Percentiles rank a stretch among this genome's conserved stretches.
phyloP scores from a whole-genome alignment of 208 protist genomes.

The Trypanosoma caninum region DNA sequence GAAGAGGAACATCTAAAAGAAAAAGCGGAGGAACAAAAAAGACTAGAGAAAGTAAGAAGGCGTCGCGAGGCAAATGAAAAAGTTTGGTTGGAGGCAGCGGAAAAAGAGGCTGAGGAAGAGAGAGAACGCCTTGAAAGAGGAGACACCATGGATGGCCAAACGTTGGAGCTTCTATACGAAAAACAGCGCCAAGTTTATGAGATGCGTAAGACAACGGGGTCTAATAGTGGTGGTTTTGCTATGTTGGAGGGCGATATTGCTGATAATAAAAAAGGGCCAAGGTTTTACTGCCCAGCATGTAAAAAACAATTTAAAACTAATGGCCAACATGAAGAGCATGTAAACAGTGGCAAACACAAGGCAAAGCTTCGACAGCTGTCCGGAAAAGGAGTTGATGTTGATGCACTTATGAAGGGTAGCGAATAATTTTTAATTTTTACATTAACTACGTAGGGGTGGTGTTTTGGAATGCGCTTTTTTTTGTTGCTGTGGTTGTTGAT shows the following conservation, averaged over 20 bases:
- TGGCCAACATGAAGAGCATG: constrained; percentile 84
- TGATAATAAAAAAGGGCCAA: constrained; percentile 7
- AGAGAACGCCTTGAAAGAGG: constrained; percentile 61
- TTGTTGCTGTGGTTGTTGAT: constrained; percentile 14
- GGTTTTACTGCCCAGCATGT: constrained; percentile 76
- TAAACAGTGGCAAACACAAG: constrained; percentile 89
- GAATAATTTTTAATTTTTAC: constrained; percentile 11
- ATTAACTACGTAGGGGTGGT: constrained; percentile 2
- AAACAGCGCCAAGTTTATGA: constrained; percentile 69
- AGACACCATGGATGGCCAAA: constrained; percentile 70
- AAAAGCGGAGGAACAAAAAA: constrained; percentile 49
- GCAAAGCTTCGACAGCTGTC: constrained; percentile 82
- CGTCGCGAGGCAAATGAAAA: constrained; percentile 75
- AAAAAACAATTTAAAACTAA: constrained; percentile 86
- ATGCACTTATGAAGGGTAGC: constrained; percentile 61
- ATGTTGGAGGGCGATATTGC: constrained; percentile 59
- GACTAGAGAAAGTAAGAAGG: constrained; percentile 48
- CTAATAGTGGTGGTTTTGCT: constrained; percentile 58
- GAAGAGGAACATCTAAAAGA: constrained; percentile 55
- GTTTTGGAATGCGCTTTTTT: neutral
- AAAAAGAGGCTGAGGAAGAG: constrained; percentile 76
- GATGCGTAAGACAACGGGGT: constrained; percentile 43
- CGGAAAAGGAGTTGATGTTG: constrained; percentile 70
- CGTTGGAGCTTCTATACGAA: constrained; percentile 84
- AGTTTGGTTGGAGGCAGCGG: constrained; percentile 76